phyloP scores from a whole-genome alignment of 345 rosid genomes.

The Nasturtium officinale region DNA sequence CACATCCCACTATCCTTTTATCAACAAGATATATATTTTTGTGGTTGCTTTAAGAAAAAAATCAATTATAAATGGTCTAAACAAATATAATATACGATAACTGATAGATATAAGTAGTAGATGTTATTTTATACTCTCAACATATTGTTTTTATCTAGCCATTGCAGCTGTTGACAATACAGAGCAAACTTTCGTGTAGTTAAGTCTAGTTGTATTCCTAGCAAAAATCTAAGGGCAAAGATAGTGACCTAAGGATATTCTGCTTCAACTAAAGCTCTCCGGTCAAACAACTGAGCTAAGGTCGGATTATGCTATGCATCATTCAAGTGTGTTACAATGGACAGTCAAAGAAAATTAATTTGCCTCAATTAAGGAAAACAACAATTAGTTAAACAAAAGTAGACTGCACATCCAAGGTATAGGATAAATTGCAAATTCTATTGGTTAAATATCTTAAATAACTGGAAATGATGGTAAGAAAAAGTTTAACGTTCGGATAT shows the following conservation, averaged over 20 bases:
- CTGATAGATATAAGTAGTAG: no score
- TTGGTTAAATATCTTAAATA: no score
- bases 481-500: no score
- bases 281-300: constrained; percentile 98
- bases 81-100: not conserved
- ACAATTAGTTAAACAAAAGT: no score
- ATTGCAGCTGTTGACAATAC: not conserved
- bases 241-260: constrained; percentile 57
- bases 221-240: not conserved
- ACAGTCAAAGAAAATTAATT: not conserved
- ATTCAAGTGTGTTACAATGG: not conserved
- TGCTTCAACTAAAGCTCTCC: constrained; percentile 83
- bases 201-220: no score
- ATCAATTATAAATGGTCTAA: not conserved
- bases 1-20: not conserved
- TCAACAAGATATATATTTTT: no score
- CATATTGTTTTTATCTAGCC: not conserved
- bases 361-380: no score
- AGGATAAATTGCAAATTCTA: no score
- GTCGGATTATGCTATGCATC: constrained; percentile 46
- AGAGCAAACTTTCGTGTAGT: no score
- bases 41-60: no score
- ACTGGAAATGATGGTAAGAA: no score
- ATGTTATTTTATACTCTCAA: not conserved
- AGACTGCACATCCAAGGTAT: no score